Evolutionary conservation across 1,284 basidiomycete genomes (phyloP).

Genomic region (Exsudoporus floridanus): DNA sequence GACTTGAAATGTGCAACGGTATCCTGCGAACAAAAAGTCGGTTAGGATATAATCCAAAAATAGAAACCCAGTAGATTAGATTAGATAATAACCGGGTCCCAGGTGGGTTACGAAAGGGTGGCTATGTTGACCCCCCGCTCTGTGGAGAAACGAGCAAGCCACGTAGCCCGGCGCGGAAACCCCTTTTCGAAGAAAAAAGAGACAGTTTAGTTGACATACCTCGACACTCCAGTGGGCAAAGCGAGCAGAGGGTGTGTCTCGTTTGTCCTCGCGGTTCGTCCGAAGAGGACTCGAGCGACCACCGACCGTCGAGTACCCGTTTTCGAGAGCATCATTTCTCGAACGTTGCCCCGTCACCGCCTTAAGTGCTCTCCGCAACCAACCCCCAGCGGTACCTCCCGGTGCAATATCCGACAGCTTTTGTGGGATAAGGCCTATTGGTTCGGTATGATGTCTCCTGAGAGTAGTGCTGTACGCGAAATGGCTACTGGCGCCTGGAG

Average conservation of each 20-base stretch:
- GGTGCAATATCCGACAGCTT: slow-evolving; percentile 39
- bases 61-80: neutral
- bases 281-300: slow-evolving; percentile 10
- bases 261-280: slow-evolving; percentile 28
- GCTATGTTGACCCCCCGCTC: slow-evolving; percentile 10
- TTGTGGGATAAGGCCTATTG: slow-evolving; percentile 29
- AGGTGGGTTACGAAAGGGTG: neutral
- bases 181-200: neutral
- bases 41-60: neutral
- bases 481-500: slow-evolving; percentile 62
- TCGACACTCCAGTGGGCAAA: slow-evolving; percentile 59
- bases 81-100: slow-evolving; percentile 7
- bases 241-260: slow-evolving; percentile 54
- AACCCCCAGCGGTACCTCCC: slow-evolving; percentile 44
- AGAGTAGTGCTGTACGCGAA: slow-evolving; percentile 84
- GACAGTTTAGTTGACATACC: slow-evolving; percentile 40
- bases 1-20: slow-evolving; percentile 68
- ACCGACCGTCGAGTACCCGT: slow-evolving; percentile 16
- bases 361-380: slow-evolving; percentile 43
- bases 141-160: neutral
- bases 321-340: slow-evolving; percentile 28
- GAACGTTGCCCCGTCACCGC: slow-evolving; percentile 40
- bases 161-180: slow-evolving; percentile 2
- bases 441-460: slow-evolving; percentile 58
- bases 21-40: slow-evolving; percentile 43